A percentile compares a stretch with the other conserved stretches of the same genome.
phyloP scores from a whole-genome alignment of 106 monocot genomes.

The Gastrodia elata region DNA sequence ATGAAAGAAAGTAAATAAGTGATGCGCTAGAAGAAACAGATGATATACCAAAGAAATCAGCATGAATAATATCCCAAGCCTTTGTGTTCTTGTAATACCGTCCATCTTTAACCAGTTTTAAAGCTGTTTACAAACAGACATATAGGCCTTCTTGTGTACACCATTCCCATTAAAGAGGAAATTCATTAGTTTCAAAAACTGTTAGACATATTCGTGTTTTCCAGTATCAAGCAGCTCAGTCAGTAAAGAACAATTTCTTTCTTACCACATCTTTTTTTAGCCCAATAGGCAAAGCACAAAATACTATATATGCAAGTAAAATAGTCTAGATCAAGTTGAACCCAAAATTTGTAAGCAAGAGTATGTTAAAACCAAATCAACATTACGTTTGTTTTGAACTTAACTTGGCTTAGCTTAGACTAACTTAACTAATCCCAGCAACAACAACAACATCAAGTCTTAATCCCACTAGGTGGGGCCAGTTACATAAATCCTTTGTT shows the following conservation, averaged over 20 bases:
- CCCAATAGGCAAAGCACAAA: background rate
- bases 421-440: too few species aligned
- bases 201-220: background rate
- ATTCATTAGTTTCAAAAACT: background rate
- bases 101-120: background rate
- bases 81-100: background rate
- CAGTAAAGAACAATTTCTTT: background rate
- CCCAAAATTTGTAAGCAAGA: background rate
- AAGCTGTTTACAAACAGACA: background rate
- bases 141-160: background rate
- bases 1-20: background rate
- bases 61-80: slow-evolving; percentile 8
- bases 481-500: too few species aligned
- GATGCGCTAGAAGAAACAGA: background rate
- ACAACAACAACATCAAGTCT: too few species aligned
- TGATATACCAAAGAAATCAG: slow-evolving; percentile 8
- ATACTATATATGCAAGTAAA: background rate
- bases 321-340: background rate
- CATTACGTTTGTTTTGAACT: too few species aligned
- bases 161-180: background rate
- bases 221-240: background rate
- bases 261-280: background rate
- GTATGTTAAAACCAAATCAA: background rate
- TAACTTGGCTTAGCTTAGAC: too few species aligned
- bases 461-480: too few species aligned